A percentile compares a stretch with the other conserved stretches of the same genome.
These are phyloP conservation scores for Xylariaceae sp. DNA, from an alignment of 2,329 filamentous ascomycete genomes.

Conservation along the genomic window DNA sequence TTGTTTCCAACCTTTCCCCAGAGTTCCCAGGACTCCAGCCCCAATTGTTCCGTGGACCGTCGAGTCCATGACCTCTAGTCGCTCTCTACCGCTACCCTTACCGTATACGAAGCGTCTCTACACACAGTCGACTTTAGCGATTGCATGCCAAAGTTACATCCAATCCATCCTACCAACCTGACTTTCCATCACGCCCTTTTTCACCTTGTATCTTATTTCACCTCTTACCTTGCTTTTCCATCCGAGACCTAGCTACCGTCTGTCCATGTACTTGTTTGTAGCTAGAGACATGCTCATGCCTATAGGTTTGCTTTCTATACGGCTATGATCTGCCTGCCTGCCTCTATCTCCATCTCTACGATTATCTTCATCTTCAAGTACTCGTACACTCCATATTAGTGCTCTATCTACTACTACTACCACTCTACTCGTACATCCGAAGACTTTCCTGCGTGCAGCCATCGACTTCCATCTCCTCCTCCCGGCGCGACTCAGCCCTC, in stretches of 20 bases:
- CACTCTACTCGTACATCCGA: no score
- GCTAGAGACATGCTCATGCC: not conserved
- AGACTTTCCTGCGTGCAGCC: not conserved
- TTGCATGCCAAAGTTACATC: not conserved
- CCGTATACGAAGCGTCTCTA: not conserved
- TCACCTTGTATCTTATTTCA: not conserved
- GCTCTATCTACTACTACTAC: no score
- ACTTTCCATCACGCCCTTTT: not conserved
- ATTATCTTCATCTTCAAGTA: conserved; percentile 7
- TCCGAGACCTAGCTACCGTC: no score
- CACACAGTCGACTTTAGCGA: not conserved
- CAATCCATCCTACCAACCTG: not conserved
- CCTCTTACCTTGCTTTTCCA: not conserved
- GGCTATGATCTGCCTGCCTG: not conserved
- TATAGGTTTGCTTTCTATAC: not conserved
- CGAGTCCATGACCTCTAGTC: not conserved
- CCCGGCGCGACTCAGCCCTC: conserved; percentile 3
- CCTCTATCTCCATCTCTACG: not conserved
- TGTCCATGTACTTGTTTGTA: not conserved
- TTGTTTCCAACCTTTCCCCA: not conserved
- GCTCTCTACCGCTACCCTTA: not conserved
- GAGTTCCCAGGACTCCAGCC: not conserved
- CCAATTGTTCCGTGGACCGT: not conserved
- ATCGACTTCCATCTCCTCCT: conserved; percentile 2
- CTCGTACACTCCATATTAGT: not conserved